Percentiles rank a stretch among this genome's conserved stretches.
Evolutionary conservation across 2,329 filamentous ascomycete species (phyloP).

Genomic region (Microcera coccophila): DNA sequence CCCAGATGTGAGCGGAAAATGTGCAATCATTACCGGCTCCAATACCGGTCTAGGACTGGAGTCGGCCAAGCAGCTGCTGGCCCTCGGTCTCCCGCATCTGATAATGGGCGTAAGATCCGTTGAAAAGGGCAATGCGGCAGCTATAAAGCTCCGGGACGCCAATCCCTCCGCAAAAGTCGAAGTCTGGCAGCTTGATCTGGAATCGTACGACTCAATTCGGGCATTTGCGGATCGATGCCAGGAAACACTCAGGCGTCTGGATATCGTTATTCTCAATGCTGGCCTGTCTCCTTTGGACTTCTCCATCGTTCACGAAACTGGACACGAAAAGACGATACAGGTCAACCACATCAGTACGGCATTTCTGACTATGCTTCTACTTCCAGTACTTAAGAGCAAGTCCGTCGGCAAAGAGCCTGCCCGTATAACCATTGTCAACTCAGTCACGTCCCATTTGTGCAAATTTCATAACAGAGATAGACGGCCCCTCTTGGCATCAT

Average conservation of each 20-base stretch:
- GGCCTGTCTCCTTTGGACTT: slow-evolving; percentile 23
- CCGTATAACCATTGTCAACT: slow-evolving; percentile 29
- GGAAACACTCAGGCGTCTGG: slow-evolving; percentile 13
- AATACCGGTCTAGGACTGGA: slow-evolving; percentile 26
- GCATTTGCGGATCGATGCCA: slow-evolving; percentile 15
- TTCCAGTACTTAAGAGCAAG: slow-evolving; percentile 20
- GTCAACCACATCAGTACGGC: slow-evolving; percentile 32
- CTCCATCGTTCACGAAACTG: slow-evolving; percentile 13
- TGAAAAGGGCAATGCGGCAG: slow-evolving; percentile 13
- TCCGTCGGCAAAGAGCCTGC: slow-evolving; percentile 4
- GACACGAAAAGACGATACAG: slow-evolving; percentile 31
- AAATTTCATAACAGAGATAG: slow-evolving; percentile 25
- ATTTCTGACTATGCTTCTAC: slow-evolving; percentile 26
- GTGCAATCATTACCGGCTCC: slow-evolving; percentile 24
- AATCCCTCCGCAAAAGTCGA: slow-evolving; percentile 17
- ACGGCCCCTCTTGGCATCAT: slow-evolving; percentile 26
- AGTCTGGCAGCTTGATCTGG: slow-evolving; percentile 24
- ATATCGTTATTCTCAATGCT: slow-evolving; percentile 34
- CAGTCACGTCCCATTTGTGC: slow-evolving; percentile 23
- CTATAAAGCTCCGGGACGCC: slow-evolving; percentile 1
- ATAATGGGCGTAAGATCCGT: slow-evolving; percentile 18
- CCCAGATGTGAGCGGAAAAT: slow-evolving; percentile 11
- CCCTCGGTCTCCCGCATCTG: slow-evolving; percentile 12
- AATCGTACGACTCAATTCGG: slow-evolving; percentile 23
- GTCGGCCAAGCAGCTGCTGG: slow-evolving; percentile 21